These are phyloP conservation scores for Choricystis sp. DNA, from an alignment of 139 green algal genomes.

Conservation along the genomic window DNA sequence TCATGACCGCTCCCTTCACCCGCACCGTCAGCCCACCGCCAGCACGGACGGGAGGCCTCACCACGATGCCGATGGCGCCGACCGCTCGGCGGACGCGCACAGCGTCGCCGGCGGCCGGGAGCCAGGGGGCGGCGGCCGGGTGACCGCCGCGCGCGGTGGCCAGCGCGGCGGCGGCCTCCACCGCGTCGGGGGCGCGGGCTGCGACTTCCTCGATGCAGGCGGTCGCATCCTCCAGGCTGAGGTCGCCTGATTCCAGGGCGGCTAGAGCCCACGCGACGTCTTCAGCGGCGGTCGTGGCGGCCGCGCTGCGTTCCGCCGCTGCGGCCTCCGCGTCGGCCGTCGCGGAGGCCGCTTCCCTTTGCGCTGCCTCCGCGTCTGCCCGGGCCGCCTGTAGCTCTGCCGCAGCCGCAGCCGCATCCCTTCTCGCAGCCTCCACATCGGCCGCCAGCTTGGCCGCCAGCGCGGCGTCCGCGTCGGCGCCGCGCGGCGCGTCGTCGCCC, in stretches of 20 bases:
- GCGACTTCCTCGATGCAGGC: background rate
- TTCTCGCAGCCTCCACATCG: background rate
- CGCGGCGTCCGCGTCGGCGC: conserved; percentile 5
- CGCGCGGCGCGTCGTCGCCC: background rate
- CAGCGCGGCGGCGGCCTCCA: background rate
- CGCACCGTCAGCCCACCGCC: conserved; percentile 11
- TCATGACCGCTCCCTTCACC: conserved; percentile 14
- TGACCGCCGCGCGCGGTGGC: background rate
- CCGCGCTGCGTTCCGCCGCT: background rate
- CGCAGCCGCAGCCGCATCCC: background rate
- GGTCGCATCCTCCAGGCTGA: background rate
- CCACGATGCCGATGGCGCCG: conserved; percentile 9
- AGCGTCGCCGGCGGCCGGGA: conserved; percentile 6
- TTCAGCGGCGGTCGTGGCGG: too few species aligned
- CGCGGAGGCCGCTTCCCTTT: background rate
- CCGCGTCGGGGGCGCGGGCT: background rate
- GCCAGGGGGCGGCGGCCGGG: conserved; percentile 5
- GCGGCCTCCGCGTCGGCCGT: conserved; percentile 1
- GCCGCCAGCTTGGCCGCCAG: conserved; percentile 14
- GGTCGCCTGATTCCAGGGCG: background rate
- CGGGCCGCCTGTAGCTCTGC: conserved; percentile 1
- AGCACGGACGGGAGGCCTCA: background rate
- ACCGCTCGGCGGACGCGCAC: conserved; percentile 21
- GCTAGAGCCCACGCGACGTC: background rate
- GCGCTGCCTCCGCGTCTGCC: conserved; percentile 7